Evolutionary conservation across 345 rosid species (phyloP), one percentile per base, ranked within the genome.

Genomic region (Mangifera indica): DNA sequence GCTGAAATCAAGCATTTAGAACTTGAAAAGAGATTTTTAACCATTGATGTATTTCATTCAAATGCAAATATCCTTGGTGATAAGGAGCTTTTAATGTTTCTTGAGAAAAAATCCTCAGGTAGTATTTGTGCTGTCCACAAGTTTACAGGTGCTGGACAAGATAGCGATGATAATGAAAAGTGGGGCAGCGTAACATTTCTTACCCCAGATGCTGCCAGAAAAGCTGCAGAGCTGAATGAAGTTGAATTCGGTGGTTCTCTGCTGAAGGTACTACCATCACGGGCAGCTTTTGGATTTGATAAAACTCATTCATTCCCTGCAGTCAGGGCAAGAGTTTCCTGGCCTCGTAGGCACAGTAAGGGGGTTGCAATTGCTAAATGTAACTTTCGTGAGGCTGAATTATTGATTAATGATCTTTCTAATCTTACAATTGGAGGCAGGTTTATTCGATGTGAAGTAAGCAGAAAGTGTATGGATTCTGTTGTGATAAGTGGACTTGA

Each of bases 1-100:
- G 97, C 94, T 54, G 88, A 83, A 83, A 88, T 93, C 75, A 90
- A 84, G 84, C 97, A 93, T 86, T 83, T 91, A 74, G 97, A 93
- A 84, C 85, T 90, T 73, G 86, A 85, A 63, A 87, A 81, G 72
- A 86, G 88, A 71, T 86, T 44, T 82, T 79, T 93, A 67, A 80
- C 88, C 25, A 85, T 91, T 22, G 88, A 93, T 75, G 81, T 93
- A 61, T 64, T 53, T 68, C 84, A 80, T 79, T 79, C 93, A 14
- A 78, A 81, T 78, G 69, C 55, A 55, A 73, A 72, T 80, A 37
- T 45, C 51, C 25, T 79, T 14, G 87, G 86, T 75, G 94, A 91
- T 76, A 91, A 89, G 82, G 92, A 88, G 70, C 81, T 93, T 63
- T 48, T 91, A 77, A 58, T 77, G 63, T 87, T 87, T 76, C 80